These are phyloP conservation scores for Fermentozyma sake DNA, from an alignment of 1,139 yeast species.

Conservation along the genomic window DNA sequence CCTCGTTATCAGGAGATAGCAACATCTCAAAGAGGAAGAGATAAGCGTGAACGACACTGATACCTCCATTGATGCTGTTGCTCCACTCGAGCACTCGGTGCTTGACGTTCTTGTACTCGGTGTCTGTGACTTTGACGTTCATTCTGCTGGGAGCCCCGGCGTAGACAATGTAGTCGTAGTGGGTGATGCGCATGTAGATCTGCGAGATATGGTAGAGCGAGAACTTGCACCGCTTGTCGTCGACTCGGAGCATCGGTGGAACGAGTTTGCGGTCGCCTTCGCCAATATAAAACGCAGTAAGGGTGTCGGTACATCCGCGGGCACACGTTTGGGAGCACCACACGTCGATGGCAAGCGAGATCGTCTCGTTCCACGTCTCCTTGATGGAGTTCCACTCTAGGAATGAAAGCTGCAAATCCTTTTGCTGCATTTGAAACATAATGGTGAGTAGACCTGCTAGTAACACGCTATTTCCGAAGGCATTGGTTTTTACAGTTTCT, in stretches of 20 bases:
- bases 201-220: conserved; percentile 13
- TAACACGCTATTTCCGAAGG: conserved; percentile 60
- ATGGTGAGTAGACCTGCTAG: conserved; percentile 67
- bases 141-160: conserved; percentile 14
- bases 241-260: conserved; percentile 19
- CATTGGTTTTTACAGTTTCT: conserved; percentile 42
- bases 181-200: conserved; percentile 12
- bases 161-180: conserved; percentile 12
- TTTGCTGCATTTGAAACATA: conserved; percentile 69
- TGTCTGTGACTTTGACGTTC: conserved; percentile 10
- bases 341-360: conserved; percentile 58
- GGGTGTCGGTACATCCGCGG: conserved; percentile 26
- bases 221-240: conserved; percentile 46
- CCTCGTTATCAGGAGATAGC: conserved; percentile 15
- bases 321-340: conserved; percentile 43
- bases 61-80: conserved; percentile 6
- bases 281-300: conserved; percentile 15
- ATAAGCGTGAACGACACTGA: conserved; percentile 11
- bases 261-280: conserved; percentile 9
- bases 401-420: conserved; percentile 50
- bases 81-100: conserved; percentile 10
- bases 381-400: conserved; percentile 28
- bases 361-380: conserved; percentile 59
- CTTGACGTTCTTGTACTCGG: conserved; percentile 10
- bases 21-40: conserved; percentile 13